Evolutionary conservation across 2,329 filamentous ascomycete genomes (phyloP).

Genomic region (Fusarium buxicola): DNA sequence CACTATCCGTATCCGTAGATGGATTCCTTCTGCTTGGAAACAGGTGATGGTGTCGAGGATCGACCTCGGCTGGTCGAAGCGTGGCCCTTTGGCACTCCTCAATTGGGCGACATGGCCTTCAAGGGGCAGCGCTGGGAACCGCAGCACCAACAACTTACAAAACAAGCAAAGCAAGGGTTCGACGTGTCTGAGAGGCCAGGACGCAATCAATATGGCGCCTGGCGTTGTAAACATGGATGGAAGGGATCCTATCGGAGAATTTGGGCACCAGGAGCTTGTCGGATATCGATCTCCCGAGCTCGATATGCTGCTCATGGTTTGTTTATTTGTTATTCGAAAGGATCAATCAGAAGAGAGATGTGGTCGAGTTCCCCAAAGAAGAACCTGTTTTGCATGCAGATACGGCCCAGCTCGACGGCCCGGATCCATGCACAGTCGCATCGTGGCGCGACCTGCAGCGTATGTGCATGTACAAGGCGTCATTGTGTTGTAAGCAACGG

Average conservation of each 20-base stretch:
- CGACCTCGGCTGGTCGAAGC: slow-evolving; percentile 1
- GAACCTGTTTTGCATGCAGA: slow-evolving; percentile 19
- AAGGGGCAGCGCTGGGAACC: slow-evolving; percentile 14
- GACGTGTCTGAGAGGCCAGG: slow-evolving; percentile 19
- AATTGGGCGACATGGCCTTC: slow-evolving; percentile 23
- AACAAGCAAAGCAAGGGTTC: slow-evolving; percentile 28
- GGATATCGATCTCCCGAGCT: slow-evolving; percentile 37
- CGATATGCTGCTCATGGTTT: slow-evolving; percentile 23
- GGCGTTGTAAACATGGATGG: slow-evolving; percentile 13
- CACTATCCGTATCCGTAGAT: background rate
- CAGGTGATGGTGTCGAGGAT: background rate
- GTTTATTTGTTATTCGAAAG: slow-evolving; percentile 28
- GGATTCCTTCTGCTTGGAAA: background rate
- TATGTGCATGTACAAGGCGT: slow-evolving; percentile 23
- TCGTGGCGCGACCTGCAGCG: slow-evolving; percentile 33
- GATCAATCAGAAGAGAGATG: slow-evolving; percentile 19
- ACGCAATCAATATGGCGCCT: slow-evolving; percentile 34
- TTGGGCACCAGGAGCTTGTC: slow-evolving; percentile 15
- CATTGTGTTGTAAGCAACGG: slow-evolving; percentile 25
- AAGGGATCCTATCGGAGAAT: slow-evolving; percentile 40
- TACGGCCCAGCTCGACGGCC: slow-evolving; percentile 10
- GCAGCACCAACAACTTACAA: slow-evolving; percentile 16
- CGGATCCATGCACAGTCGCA: slow-evolving; percentile 24
- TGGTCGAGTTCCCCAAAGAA: slow-evolving; percentile 1
- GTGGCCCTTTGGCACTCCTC: slow-evolving; percentile 11